Conservation (phyloP, 768 basidiomycete species). For the Amylocystis lapponica region DNA sequence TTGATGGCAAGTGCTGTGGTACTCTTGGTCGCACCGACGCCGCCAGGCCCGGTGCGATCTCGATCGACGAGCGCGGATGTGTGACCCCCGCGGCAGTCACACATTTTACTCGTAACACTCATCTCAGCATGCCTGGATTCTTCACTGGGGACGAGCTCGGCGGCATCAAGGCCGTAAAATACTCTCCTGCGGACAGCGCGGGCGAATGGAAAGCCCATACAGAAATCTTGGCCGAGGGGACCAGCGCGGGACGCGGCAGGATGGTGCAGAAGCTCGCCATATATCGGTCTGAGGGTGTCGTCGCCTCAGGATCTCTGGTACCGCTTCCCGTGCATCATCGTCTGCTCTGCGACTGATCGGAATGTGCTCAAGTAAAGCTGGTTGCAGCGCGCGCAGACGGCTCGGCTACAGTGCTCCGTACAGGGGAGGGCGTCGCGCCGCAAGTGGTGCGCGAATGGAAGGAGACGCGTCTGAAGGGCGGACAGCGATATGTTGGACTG, state of each 20-base stretch:
- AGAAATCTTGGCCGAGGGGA: slow-evolving; percentile 23
- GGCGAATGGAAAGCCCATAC: slow-evolving; percentile 30
- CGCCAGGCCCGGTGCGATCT: neutral
- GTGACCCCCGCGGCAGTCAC: neutral
- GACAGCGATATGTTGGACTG: slow-evolving; percentile 60
- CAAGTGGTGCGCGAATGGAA: slow-evolving; percentile 48
- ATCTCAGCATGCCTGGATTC: slow-evolving; percentile 53
- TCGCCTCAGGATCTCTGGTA: slow-evolving; percentile 15
- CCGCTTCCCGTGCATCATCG: slow-evolving; percentile 11
- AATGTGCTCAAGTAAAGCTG: slow-evolving; percentile 47
- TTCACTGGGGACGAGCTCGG: slow-evolving; percentile 77
- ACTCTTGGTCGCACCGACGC: neutral
- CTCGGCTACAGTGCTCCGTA: slow-evolving; percentile 36
- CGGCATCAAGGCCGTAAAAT: slow-evolving; percentile 58
- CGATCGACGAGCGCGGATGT: neutral
- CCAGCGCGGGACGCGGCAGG: slow-evolving; percentile 26
- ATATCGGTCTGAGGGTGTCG: neutral
- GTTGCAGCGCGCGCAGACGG: slow-evolving; percentile 63
- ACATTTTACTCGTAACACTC: neutral
- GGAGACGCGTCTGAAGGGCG: slow-evolving; percentile 50
- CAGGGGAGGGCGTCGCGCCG: slow-evolving; percentile 34
- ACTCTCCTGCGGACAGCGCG: slow-evolving; percentile 23
- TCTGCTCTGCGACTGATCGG: slow-evolving; percentile 4
- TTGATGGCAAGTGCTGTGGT: neutral
- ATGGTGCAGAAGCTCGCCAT: slow-evolving; percentile 37